These are phyloP conservation scores for Leccinum griseonigrum DNA, from an alignment of 1,284 basidiomycete species.

Conservation along the genomic window DNA sequence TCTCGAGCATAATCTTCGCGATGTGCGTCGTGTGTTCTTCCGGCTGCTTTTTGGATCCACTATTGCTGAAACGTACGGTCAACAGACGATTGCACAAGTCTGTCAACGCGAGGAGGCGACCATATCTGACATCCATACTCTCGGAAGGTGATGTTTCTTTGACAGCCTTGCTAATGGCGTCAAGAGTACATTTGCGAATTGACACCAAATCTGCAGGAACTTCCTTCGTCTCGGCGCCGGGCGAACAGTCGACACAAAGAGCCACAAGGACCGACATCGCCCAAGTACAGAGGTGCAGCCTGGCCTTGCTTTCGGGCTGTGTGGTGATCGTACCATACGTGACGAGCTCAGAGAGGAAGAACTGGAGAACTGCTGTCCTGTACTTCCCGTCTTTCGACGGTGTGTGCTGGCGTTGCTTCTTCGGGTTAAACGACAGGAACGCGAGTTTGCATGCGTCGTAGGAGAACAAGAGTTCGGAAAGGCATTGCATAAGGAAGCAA, in stretches of 20 bases:
- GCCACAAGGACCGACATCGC: conserved; percentile 91
- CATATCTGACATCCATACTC: conserved; percentile 78
- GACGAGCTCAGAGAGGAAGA: conserved; percentile 76
- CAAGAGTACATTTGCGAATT: conserved; percentile 88
- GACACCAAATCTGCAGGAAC: conserved; percentile 75
- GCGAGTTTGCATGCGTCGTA: conserved; percentile 90
- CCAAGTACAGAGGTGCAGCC: conserved; percentile 77
- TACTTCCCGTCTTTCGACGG: conserved; percentile 63
- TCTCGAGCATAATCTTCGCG: conserved; percentile 98
- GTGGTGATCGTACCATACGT: conserved; percentile 73
- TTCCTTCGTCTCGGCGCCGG: conserved; percentile 71
- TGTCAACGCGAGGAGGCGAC: conserved; percentile 82
- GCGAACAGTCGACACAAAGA: conserved; percentile 81
- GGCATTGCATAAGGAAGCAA: conserved; percentile 88
- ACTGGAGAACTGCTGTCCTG: conserved; percentile 67
- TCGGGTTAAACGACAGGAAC: conserved; percentile 79
- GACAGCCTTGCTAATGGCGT: conserved; percentile 83
- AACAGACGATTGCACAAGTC: conserved; percentile 90
- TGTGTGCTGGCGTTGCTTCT: conserved; percentile 57
- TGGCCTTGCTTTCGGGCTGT: conserved; percentile 53
- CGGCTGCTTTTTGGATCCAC: conserved; percentile 55
- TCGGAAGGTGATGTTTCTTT: conserved; percentile 76
- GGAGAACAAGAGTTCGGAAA: conserved; percentile 92
- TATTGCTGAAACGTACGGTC: conserved; percentile 69
- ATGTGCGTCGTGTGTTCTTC: conserved; percentile 89